Base-by-base conservation (phyloP, 805 yeast genomes). In the Candida koratica region DNA sequence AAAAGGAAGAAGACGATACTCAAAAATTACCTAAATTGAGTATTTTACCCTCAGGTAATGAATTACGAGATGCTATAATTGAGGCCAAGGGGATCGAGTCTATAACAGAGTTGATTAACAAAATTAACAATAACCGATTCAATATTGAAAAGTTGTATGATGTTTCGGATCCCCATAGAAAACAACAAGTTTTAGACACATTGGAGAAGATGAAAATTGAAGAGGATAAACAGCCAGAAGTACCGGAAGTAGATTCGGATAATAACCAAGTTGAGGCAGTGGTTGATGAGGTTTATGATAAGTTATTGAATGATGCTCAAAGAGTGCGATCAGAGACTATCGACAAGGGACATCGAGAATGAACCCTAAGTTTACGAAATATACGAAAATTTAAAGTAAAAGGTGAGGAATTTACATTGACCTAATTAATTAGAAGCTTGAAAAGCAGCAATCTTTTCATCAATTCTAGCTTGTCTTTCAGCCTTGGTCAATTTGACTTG, bases 381-480 rank as follows among this genome's bases (percentile, higher is more conserved):
- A 25, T 25, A 25, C 5, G 28, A 25, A 14, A 8, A 20, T 11
- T 8, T 20, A 8, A 20, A n/a, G n/a, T n/a, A n/a, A n/a, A n/a
- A n/a, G n/a, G n/a, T n/a, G n/a, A n/a, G n/a, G n/a, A n/a, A n/a
- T n/a, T n/a, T n/a, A n/a, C n/a, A n/a, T n/a, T n/a, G n/a, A n/a
- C n/a, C n/a, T n/a, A n/a, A n/a, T n/a, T n/a, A 61, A 57, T 67
- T 60, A 43, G 57, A 63, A 53, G 75, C 75, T 68, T 84, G 74
- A 83, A 82, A 84, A 68, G 81, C 88, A 68, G 93, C 94, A 69
- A 93, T 88, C 87, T 87, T 90, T 69, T 82, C 85, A 64, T 80
- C 87, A 69, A 93, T 77, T 66, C 77, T 83, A 58, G 84, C 96
- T 56, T 74, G 66, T 78, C 95, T 84, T 81, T 93, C 85, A 63